Evolutionary conservation across 2,329 filamentous ascomycete species (phyloP).

Genomic region (Penicillium sp.): DNA sequence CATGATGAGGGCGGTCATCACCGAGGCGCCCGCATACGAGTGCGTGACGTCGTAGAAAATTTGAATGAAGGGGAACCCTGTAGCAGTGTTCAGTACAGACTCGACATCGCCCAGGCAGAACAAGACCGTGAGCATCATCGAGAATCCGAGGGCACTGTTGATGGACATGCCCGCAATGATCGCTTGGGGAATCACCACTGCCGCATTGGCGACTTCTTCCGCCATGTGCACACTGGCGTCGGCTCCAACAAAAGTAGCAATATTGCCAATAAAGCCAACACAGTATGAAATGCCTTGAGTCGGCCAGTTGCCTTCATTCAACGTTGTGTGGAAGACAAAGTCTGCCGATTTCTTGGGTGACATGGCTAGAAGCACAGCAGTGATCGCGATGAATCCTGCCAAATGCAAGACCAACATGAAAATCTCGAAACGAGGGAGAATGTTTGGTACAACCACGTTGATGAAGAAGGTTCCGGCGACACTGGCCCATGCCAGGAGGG

Average conservation of each 20-base stretch:
- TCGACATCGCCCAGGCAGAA: slow-evolving; percentile 46
- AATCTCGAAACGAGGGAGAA: slow-evolving; percentile 51
- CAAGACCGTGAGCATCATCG: slow-evolving; percentile 43
- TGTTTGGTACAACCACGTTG: slow-evolving; percentile 50
- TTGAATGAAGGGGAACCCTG: slow-evolving; percentile 47
- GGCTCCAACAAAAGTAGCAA: slow-evolving; percentile 42
- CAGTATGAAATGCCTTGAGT: slow-evolving; percentile 44
- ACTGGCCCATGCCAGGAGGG: slow-evolving; percentile 49
- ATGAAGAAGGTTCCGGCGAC: slow-evolving; percentile 48
- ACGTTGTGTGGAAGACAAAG: slow-evolving; percentile 41
- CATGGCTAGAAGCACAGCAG: slow-evolving; percentile 45
- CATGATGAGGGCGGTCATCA: slow-evolving; percentile 42
- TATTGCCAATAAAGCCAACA: slow-evolving; percentile 43
- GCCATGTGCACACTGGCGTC: slow-evolving; percentile 43
- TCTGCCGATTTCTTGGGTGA: slow-evolving; percentile 35
- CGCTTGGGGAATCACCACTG: slow-evolving; percentile 43
- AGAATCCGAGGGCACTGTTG: slow-evolving; percentile 46
- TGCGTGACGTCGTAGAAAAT: slow-evolving; percentile 54
- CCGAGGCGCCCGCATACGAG: slow-evolving; percentile 42
- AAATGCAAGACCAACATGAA: slow-evolving; percentile 52
- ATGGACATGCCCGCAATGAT: slow-evolving; percentile 44
- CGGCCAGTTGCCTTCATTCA: slow-evolving; percentile 44
- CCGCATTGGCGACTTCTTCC: slow-evolving; percentile 49
- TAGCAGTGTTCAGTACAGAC: slow-evolving; percentile 39
- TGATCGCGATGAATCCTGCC: slow-evolving; percentile 55